phyloP scores from a whole-genome alignment of 495 filamentous ascomycete genomes.

The Penicillium samsonianum region DNA sequence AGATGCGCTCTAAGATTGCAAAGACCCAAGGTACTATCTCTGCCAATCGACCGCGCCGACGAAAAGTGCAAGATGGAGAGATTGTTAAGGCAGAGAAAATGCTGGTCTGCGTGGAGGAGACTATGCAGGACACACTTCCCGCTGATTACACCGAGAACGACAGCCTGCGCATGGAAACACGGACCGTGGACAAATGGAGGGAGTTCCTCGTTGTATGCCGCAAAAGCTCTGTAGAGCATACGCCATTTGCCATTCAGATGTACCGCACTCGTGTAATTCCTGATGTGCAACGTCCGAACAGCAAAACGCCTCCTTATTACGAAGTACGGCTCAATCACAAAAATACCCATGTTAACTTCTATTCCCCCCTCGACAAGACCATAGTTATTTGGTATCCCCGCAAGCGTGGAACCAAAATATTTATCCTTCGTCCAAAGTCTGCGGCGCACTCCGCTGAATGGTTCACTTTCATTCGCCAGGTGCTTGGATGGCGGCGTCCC shows the following conservation, averaged over 20 bases:
- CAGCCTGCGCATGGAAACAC: slow-evolving; percentile 61
- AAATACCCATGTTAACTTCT: slow-evolving; percentile 63
- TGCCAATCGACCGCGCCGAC: slow-evolving; percentile 41
- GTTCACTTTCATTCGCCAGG: slow-evolving; percentile 70
- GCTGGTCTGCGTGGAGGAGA: slow-evolving; percentile 67
- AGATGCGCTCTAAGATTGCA: slow-evolving; percentile 36
- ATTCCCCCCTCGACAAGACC: slow-evolving; percentile 71
- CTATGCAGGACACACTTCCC: slow-evolving; percentile 52
- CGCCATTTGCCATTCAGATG: slow-evolving; percentile 62
- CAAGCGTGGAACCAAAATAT: slow-evolving; percentile 61
- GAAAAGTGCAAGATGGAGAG: slow-evolving; percentile 56
- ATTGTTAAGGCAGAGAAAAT: slow-evolving; percentile 75
- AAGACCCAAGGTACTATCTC: slow-evolving; percentile 43
- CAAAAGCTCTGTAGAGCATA: slow-evolving; percentile 53
- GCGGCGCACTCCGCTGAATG: slow-evolving; percentile 68
- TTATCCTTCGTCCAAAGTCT: slow-evolving; percentile 66
- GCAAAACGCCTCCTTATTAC: slow-evolving; percentile 54
- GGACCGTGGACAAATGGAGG: slow-evolving; percentile 66
- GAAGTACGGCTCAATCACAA: slow-evolving; percentile 59
- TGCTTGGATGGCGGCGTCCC: slow-evolving; percentile 61
- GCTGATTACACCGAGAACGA: slow-evolving; percentile 69
- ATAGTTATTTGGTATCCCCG: slow-evolving; percentile 65
- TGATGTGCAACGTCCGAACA: slow-evolving; percentile 54
- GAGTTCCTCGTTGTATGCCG: slow-evolving; percentile 73
- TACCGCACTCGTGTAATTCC: slow-evolving; percentile 73